These are phyloP conservation scores for Aspergillus cristatus DNA, from an alignment of 495 filamentous ascomycete genomes.

Conservation along the genomic window DNA sequence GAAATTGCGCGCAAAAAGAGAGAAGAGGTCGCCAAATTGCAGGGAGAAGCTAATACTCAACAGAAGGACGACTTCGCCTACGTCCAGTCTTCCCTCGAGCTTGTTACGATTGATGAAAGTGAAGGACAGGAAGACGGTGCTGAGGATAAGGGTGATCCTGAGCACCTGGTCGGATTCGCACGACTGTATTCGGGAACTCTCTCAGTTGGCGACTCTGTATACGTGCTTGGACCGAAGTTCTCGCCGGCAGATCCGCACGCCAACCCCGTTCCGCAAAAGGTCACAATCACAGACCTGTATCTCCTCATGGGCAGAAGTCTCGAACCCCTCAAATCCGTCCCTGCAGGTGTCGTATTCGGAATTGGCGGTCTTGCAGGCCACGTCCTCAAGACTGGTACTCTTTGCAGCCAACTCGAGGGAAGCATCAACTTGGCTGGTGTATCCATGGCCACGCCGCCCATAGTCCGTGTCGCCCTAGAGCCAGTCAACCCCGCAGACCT, in stretches of 20 bases:
- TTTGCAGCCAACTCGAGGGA: slow-evolving; percentile 82
- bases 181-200: slow-evolving; percentile 86
- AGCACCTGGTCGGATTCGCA: slow-evolving; percentile 91
- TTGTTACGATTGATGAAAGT: slow-evolving; percentile 39
- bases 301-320: slow-evolving; percentile 91
- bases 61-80: slow-evolving; percentile 29
- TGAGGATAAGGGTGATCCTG: slow-evolving; percentile 53
- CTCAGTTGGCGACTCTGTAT: slow-evolving; percentile 81
- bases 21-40: slow-evolving; percentile 71
- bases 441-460: slow-evolving; percentile 67
- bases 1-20: slow-evolving; percentile 82
- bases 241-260: slow-evolving; percentile 68
- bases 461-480: slow-evolving; percentile 91
- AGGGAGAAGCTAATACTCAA: slow-evolving; percentile 46
- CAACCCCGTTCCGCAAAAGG: slow-evolving; percentile 68
- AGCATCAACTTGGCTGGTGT: slow-evolving; percentile 89
- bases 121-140: slow-evolving; percentile 25
- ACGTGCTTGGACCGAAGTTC: slow-evolving; percentile 88
- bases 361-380: slow-evolving; percentile 85
- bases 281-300: slow-evolving; percentile 81
- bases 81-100: slow-evolving; percentile 47
- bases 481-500: slow-evolving; percentile 81
- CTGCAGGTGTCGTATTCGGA: slow-evolving; percentile 93
- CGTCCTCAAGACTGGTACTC: slow-evolving; percentile 87
- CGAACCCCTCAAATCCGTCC: slow-evolving; percentile 73